phyloP scores from a whole-genome alignment of 2,329 filamentous ascomycete species.

The Corniculantispora saksenae region DNA sequence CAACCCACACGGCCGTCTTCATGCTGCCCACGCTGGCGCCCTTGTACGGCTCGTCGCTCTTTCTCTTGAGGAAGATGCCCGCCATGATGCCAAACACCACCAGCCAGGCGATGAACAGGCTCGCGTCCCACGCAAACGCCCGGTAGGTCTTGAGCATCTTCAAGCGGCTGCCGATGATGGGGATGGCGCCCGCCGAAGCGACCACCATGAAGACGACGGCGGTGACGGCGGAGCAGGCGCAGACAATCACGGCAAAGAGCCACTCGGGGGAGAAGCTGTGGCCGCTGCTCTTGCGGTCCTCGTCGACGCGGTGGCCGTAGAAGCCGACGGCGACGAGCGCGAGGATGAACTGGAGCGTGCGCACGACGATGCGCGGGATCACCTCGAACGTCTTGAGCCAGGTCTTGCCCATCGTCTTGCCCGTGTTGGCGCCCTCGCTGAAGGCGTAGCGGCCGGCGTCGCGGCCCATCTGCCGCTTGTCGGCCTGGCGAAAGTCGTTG shows the following conservation, averaged over 20 bases:
- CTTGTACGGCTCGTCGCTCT: conserved; percentile 53
- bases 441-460: conserved; percentile 35
- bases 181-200: conserved; percentile 38
- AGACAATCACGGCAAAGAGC: conserved; percentile 64
- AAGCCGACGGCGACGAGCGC: conserved; percentile 69
- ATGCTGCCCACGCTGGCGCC: conserved; percentile 50
- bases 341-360: conserved; percentile 69
- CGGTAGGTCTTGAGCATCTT: conserved; percentile 43
- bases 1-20: conserved; percentile 73
- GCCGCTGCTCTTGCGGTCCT: conserved; percentile 37
- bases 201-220: conserved; percentile 44
- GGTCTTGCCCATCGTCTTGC: conserved; percentile 45
- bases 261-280: conserved; percentile 55
- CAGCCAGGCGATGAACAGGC: conserved; percentile 56
- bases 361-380: conserved; percentile 54
- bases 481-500: conserved; percentile 33
- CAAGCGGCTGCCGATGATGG: conserved; percentile 33
- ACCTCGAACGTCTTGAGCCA: conserved; percentile 49
- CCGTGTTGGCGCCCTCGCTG: conserved; percentile 36
- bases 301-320: conserved; percentile 63
- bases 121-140: conserved; percentile 46
- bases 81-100: conserved; percentile 73
- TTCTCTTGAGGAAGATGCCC: conserved; percentile 64
- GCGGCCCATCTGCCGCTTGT: conserved; percentile 37
- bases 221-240: conserved; percentile 54